Base-by-base conservation (phyloP, 164 flowering plant species). In the Macadamia tetraphylla region DNA sequence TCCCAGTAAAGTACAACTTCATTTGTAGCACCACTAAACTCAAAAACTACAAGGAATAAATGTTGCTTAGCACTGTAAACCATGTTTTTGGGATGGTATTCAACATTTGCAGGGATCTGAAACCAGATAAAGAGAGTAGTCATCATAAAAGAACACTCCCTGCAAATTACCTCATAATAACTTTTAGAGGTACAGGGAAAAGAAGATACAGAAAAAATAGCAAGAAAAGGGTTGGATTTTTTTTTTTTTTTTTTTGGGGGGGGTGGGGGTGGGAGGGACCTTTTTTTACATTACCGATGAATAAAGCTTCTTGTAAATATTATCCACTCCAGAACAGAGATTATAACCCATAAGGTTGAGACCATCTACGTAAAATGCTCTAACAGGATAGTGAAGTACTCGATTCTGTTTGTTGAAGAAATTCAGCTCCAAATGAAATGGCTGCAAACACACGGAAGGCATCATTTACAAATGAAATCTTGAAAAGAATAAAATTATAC, bases 341-440 rank as follows among this genome's bases (percentile, higher is more conserved):
- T 85, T 95, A 80, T 90, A 82, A 51, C 89, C 89, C 98, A 95
- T 87, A 58, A 95, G 93, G 81, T 95, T 90, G 68, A 78, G 18
- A 31, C 97, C 96, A 69, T 95, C 99, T 14, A 91, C 61, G 69
- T 92, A 92, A 71, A 95, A 92, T 43, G 92, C 96, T 74, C 99
- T 81, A 56, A 83, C 93, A 62, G 99, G 98, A 86, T 95, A 95
- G 74, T 90, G 97, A 77, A 95, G 94, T 74, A 95, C 91, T 60
- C 98, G 77, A 69, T 88, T 92, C 79, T 80, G 89, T 80, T 84
- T 92, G 74, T 83, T 95, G 81, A 95, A 95, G 82, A 92, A 92
- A 83, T 92, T 92, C 62, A 95, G 84, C 89, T 95, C 99, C 88
- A 91, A 75, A 78, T 92, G 98, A 75, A 85, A 81, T 72, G 99